phyloP scores from a whole-genome alignment of 148 eudicot genomes.

The Rhododendron vialii region DNA sequence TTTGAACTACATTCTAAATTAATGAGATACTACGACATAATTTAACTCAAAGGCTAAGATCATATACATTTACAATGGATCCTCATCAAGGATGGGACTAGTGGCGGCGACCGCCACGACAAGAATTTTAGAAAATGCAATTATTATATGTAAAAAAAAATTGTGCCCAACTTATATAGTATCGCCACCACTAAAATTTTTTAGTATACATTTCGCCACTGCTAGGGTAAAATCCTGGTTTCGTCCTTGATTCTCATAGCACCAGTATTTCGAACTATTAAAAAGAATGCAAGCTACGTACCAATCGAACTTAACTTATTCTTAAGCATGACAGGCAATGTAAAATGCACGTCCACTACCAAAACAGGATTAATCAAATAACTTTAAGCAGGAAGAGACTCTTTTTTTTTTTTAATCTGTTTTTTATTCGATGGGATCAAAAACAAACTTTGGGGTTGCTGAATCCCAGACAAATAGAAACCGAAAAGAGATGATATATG shows the following conservation, averaged over 20 bases:
- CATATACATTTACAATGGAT: no score
- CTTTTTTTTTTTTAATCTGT: not conserved
- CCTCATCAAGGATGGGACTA: no score
- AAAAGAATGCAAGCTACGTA: not conserved
- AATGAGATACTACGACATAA: not conserved
- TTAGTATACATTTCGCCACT: no score
- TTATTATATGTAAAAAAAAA: no score
- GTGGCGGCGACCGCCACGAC: no score
- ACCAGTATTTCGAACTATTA: not conserved
- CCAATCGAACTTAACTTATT: not conserved
- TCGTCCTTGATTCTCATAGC: no score
- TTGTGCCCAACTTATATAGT: no score
- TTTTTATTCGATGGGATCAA: not conserved
- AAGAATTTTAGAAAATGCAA: no score
- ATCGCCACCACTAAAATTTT: no score
- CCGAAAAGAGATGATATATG: not conserved
- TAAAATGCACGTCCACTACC: not conserved
- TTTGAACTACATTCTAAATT: not conserved
- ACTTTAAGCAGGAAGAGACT: not conserved
- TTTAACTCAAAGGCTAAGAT: not conserved
- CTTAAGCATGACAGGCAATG: not conserved
- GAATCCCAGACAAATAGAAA: not conserved
- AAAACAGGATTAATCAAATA: not conserved
- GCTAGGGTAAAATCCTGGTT: no score
- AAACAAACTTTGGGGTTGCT: not conserved